Evolutionary conservation across 83 land plant genomes (phyloP).

Genomic region (Isoetes engelmannii): DNA sequence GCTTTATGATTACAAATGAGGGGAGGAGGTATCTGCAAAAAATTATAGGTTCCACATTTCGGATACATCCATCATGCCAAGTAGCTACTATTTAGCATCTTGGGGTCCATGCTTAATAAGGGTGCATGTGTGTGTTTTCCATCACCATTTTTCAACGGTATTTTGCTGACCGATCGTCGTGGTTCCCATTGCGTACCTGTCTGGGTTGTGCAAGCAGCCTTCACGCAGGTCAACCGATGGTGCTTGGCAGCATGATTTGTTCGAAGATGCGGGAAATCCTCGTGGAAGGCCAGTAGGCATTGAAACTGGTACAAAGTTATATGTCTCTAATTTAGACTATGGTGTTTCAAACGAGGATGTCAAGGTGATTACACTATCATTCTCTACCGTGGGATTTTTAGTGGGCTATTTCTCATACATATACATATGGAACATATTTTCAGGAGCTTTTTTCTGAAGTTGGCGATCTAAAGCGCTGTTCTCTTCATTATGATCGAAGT

Average conservation of each 20-base stretch:
- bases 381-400: neutral
- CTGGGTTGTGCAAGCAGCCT: conserved; percentile 16
- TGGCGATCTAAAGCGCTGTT: conserved; percentile 51
- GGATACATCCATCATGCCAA: too few relatives aligned
- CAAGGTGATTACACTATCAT: conserved; percentile 41
- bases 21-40: too few relatives aligned
- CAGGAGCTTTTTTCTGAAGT: conserved; percentile 71
- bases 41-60: too few relatives aligned
- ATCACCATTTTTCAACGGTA: too few relatives aligned
- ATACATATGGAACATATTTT: too few relatives aligned
- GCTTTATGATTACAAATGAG: too few relatives aligned
- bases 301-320: conserved; percentile 73
- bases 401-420: too few relatives aligned
- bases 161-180: too few relatives aligned
- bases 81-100: too few relatives aligned
- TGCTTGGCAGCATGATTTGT: conserved; percentile 68
- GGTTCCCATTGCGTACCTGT: too few relatives aligned
- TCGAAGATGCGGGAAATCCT: conserved; percentile 52
- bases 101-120: too few relatives aligned
- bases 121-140: too few relatives aligned
- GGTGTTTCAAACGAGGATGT: conserved; percentile 87
- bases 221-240: conserved; percentile 25
- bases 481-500: conserved; percentile 58
- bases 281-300: conserved; percentile 42
- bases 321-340: conserved; percentile 75